Evolutionary conservation across 768 basidiomycete genomes (phyloP).

Genomic region (Amanita brunnescens): DNA sequence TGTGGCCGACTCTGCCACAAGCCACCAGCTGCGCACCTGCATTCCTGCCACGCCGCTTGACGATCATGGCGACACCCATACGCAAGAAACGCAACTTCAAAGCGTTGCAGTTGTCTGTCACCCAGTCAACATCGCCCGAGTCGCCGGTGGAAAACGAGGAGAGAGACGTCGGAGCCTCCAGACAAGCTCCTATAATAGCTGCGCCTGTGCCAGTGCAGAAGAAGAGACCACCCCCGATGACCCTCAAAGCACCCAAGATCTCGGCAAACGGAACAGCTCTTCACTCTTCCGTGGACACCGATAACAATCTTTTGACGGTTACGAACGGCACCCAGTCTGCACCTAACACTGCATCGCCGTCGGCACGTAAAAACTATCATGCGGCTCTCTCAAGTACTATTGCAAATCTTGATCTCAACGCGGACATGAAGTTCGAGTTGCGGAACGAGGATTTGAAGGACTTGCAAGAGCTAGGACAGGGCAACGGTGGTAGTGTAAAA

Average conservation of each 20-base stretch:
- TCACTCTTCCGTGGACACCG: conserved; percentile 32
- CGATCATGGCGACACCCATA: conserved; percentile 45
- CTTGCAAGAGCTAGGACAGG: conserved; percentile 84
- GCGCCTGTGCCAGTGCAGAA: conserved; percentile 34
- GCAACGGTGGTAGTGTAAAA: conserved; percentile 97
- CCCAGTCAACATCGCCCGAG: conserved; percentile 29
- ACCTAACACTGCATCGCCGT: conserved; percentile 39
- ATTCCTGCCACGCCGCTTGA: background rate
- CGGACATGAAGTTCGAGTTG: conserved; percentile 79
- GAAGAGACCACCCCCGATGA: conserved; percentile 80
- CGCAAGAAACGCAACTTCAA: conserved; percentile 94
- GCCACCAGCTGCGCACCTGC: background rate
- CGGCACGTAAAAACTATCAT: conserved; percentile 62
- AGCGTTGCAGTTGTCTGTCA: conserved; percentile 64
- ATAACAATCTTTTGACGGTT: conserved; percentile 41
- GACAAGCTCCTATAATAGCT: conserved; percentile 7
- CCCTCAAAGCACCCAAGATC: conserved; percentile 64
- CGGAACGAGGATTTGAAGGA: conserved; percentile 87
- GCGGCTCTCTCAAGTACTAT: conserved; percentile 74
- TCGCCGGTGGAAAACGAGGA: conserved; percentile 14
- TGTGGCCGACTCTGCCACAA: background rate
- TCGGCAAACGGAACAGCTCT: conserved; percentile 29
- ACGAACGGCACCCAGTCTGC: conserved; percentile 43
- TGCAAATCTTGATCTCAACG: conserved; percentile 78
- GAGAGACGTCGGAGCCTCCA: background rate